Base-by-base conservation (phyloP, 2,329 filamentous ascomycete genomes). In the Camillea tinctor region DNA sequence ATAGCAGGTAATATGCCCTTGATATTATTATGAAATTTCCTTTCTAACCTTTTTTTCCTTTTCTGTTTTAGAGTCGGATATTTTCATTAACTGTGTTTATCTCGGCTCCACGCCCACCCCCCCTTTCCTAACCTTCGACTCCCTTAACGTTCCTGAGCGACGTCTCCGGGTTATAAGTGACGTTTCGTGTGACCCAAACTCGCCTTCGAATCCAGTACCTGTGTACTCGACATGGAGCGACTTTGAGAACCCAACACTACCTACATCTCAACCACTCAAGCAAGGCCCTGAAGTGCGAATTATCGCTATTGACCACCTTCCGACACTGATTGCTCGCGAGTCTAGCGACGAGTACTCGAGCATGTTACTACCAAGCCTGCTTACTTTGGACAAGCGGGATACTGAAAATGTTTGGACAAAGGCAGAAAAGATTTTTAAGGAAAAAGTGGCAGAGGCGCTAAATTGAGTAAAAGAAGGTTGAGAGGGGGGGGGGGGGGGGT, bases 71-170 rank as follows among this genome's bases (percentile, higher is more conserved):
- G 49, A 21, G 11, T 50, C 24, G 13, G 59, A 56, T 51, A 20
- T 61, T 26, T 22, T 61, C 30, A 23, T 58, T 4, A 61, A 61
- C 50, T 58, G 59, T 11, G 58, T 60, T 26, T 60, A 60, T 50
- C 51, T 60, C 5, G 58, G 54, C 6, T 3, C 58, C 21, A 50
- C 49, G 6, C 50, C n/a, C 36, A 36, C 56, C 52, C 58, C 54
- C 21, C 58, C 58, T 54, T 60, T 57, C 40, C 36, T 26, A 8
- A 60, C 58, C 15, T 24, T 57, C 50, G 58, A 57, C 20, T 54
- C 50, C 1, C 24, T 60, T 8, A 53, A 50, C 30, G 50, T 44
- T 11, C 54, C 50, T 2, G 54, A 40, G 50, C 26, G 58, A 22
- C 50, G 54, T 36, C 58, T 60, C n/a, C 58, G 58, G 21, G 58